phyloP scores from a whole-genome alignment of 371 early-diverging fungal species.

The Mucor saturninus region DNA sequence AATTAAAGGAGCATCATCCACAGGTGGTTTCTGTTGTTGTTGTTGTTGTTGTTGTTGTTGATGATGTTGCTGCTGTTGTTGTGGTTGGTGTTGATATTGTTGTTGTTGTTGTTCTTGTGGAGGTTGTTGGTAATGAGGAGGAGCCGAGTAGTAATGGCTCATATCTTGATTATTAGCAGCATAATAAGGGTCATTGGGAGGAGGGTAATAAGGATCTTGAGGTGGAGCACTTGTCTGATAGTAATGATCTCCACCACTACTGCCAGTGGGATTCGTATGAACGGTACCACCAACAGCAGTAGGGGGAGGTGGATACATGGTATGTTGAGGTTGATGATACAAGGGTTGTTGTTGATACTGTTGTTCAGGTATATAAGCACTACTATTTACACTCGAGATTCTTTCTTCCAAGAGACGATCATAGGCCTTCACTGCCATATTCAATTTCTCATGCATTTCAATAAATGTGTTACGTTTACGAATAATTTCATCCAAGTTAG shows the following conservation, averaged over 20 bases:
- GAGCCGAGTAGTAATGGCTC: conserved; percentile 18
- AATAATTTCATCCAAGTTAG: conserved; percentile 68
- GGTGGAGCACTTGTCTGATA: conserved; percentile 17
- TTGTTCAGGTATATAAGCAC: conserved; percentile 20
- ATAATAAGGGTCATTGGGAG: conserved; percentile 1
- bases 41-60: conserved; percentile 1
- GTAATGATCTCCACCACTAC: not conserved
- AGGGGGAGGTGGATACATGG: not conserved
- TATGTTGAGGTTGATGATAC: conserved; percentile 9
- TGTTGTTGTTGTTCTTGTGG: not conserved
- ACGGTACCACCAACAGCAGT: too few species aligned
- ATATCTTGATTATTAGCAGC: conserved; percentile 3
- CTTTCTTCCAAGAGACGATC: conserved; percentile 82
- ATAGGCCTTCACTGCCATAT: conserved; percentile 82
- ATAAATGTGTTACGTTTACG: conserved; percentile 62
- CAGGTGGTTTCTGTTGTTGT: conserved; percentile 16
- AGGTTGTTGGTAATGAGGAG: conserved; percentile 18
- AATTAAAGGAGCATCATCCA: conserved; percentile 33
- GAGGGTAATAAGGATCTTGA: conserved; percentile 1
- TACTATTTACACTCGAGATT: conserved; percentile 34
- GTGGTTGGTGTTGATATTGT: conserved; percentile 10
- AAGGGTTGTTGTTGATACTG: conserved; percentile 20
- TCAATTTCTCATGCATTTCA: conserved; percentile 78
- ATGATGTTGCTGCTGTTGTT: conserved; percentile 8
- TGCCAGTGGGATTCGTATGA: too few species aligned